Conservation (phyloP, 176 grass and related monocot genomes). For the Musa schizocarpa region DNA sequence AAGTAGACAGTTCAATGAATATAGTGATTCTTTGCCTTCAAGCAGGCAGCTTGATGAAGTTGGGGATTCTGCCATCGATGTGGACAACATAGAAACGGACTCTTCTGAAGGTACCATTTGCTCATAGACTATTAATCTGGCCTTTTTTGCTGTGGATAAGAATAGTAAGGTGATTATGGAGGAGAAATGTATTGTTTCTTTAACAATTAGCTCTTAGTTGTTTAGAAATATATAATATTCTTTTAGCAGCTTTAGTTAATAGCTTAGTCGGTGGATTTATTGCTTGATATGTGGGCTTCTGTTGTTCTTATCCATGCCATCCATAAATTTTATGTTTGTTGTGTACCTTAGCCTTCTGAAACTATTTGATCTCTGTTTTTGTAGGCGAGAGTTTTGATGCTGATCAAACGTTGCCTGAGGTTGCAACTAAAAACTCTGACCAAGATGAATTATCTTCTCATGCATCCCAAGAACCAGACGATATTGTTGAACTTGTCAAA, state of each 20-base stretch:
- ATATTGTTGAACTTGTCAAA: conserved; percentile 56
- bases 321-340: background rate
- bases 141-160: background rate
- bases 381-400: conserved; percentile 31
- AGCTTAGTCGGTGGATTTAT: background rate
- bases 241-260: background rate
- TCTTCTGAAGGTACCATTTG: conserved; percentile 43
- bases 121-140: background rate
- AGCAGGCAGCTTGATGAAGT: conserved; percentile 28
- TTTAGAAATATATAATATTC: background rate
- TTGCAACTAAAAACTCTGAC: conserved; percentile 37
- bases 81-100: conserved; percentile 29
- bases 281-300: background rate
- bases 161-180: background rate
- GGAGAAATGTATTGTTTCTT: background rate
- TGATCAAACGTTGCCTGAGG: conserved; percentile 21
- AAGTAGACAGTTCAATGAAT: conserved; percentile 23
- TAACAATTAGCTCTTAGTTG: background rate
- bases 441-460: conserved; percentile 48
- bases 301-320: background rate
- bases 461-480: conserved; percentile 47
- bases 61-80: conserved; percentile 20
- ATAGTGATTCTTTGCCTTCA: conserved; percentile 28
- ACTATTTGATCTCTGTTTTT: conserved; percentile 8
- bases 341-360: background rate